Evolutionary conservation across 179 eudicot genomes (phyloP), one percentile per base, ranked within the genome.

Genomic region (Silene coronaria): DNA sequence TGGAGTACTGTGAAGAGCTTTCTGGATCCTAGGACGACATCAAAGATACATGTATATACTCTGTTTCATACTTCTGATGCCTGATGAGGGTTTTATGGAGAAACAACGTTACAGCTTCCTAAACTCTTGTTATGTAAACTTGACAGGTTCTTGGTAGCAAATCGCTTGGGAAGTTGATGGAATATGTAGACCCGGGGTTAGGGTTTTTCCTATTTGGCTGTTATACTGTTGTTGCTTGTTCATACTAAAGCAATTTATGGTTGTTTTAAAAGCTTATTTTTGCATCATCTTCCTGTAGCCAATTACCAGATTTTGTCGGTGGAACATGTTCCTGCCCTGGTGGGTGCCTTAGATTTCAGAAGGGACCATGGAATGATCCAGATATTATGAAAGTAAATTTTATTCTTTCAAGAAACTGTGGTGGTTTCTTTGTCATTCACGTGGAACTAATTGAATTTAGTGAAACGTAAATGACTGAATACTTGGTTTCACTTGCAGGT

Each of bases 351-450:
- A 84, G 77, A 77, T 92, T 90, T 74, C 89, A 91, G 77, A 95
- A 87, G 86, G 99, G 99, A 64, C 97, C 97, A 8, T 95, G 99
- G 99, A 92, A 87, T 75, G 93, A 92, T 85, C 87, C 89, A 81
- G 91, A 89, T 70, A 77, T 95, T 76, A 94, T 89, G 89, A 95
- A 92, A 90, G 99, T 95, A 74, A 76, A 80, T 71, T 62, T 70
- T 23, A 24, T 24, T 67, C 65, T 58, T 42, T 24, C 28, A 11
- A 42, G 75, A 4, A 71, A 28, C 27, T 12, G 17, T 53, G 57
- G 69, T 26, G 45, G n/a, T 32, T 57, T 58, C 70, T 60, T 34
- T 34, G 30, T 62, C 34, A 66, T 72, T 69, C 66, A 53, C 19
- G 23, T 74, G 13, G 27, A 70, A 64, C 51, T 64, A 60, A 34